Evolutionary conservation across 306 rosid genomes (phyloP).

Genomic region (Cicer arietinum): DNA sequence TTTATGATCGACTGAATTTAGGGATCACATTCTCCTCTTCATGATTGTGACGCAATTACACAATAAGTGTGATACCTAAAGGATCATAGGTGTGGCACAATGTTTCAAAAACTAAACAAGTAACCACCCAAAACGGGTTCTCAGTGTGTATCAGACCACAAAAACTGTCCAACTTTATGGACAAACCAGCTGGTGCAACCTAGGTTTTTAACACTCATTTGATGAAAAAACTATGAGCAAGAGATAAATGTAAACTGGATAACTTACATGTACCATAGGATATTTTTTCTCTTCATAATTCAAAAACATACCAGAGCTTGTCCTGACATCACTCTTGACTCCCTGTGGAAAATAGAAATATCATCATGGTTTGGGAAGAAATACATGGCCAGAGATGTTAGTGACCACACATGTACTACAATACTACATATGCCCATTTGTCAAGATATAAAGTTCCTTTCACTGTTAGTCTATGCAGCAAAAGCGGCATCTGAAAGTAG

Average conservation of each 20-base stretch:
- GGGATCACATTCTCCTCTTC: slow-evolving; percentile 5
- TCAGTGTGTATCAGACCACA: slow-evolving; percentile 3
- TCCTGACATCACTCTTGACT: slow-evolving; percentile 83
- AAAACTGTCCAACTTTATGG: slow-evolving; percentile 25
- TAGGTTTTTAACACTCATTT: slow-evolving; percentile 25
- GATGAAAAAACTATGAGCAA: slow-evolving; percentile 4
- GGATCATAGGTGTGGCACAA: slow-evolving; percentile 21
- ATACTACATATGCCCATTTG: not conserved
- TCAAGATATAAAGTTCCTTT: slow-evolving; percentile 16
- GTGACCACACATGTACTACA: slow-evolving; percentile 23
- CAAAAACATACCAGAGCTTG: slow-evolving; percentile 98
- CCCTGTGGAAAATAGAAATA: slow-evolving; percentile 63
- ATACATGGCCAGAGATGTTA: slow-evolving; percentile 28
- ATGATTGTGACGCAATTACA: slow-evolving; percentile 18
- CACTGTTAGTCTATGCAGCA: not conserved
- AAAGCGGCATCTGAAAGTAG: slow-evolving; percentile 22
- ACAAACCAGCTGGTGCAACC: slow-evolving; percentile 20
- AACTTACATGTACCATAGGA: slow-evolving; percentile 79
- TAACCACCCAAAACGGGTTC: slow-evolving; percentile 30
- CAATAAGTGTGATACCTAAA: slow-evolving; percentile 33
- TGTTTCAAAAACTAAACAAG: slow-evolving; percentile 31
- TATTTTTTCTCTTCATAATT: slow-evolving; percentile 66
- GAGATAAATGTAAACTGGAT: slow-evolving; percentile 21
- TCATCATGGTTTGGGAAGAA: slow-evolving; percentile 38
- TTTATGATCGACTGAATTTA: slow-evolving; percentile 1